Base-by-base conservation (phyloP, 2,329 filamentous ascomycete species). In the Trichoderma brevicompactum region DNA sequence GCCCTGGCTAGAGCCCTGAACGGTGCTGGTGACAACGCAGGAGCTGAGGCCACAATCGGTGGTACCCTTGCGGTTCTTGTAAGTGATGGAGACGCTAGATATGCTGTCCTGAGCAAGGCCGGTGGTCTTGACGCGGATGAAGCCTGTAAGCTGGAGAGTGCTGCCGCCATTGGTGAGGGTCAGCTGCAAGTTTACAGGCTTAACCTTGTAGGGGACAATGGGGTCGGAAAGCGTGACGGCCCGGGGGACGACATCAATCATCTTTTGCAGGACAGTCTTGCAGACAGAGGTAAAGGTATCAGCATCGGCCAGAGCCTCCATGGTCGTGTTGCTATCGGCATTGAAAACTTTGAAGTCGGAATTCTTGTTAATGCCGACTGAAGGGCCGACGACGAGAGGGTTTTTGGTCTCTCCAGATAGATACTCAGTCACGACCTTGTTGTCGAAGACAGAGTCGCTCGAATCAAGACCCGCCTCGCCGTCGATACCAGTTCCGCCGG, bases 201-300 rank as follows among this genome's bases (percentile, higher is more conserved):
- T 89, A 70, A 88, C 80, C 15, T 79, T 79, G 73, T 88, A 89
- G 0, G 85, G 84, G 2, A 75, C 74, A 64, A 88, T 81, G 2
- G 82, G 78, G 55, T 82, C 81, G 0, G 82, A 81, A 3, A 89
- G 79, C 0, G 75, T 76, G 3, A 86, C 82, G 3, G 77, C 78
- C 2, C 74, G 71, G 2, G 86, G 85, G 0, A 88, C 85, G 4
- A 82, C 79, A n/a, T 89, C 84, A 66, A 88, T 85, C 85, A 89
- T 84, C 71, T 82, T 83, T 71, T 85, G 83, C 44, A 88, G 74
- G 17, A 88, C 79, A 4, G 73, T 76, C 68, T 79, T 75, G 73
- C 86, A 89, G 17, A 78, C 75, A 19, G 70, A 77, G 44, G 75
- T 75, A 75, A 86, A 88, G 10, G 74, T 75, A 0, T 75, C 70